phyloP scores from a whole-genome alignment of 441 rosid species.

The Jatropha podagrica region DNA sequence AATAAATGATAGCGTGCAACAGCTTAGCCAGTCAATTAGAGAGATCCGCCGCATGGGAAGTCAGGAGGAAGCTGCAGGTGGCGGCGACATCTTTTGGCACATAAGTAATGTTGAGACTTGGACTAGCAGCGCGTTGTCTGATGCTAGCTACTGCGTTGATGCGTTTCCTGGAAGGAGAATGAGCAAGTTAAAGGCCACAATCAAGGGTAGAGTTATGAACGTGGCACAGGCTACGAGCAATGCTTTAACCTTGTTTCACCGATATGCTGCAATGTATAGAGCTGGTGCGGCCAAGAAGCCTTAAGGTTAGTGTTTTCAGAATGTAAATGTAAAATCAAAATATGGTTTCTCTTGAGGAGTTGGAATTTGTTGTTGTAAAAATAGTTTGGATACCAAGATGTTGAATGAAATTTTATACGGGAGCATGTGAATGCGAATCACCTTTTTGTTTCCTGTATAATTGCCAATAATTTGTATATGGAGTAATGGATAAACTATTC shows the following conservation, averaged over 20 bases:
- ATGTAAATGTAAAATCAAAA: background rate
- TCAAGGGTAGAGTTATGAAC: slow-evolving; percentile 69
- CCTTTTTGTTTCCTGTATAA: no score
- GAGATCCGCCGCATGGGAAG: slow-evolving; percentile 42
- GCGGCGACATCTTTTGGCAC: slow-evolving; percentile 42
- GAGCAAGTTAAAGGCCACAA: slow-evolving; percentile 67
- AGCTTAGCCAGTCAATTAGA: slow-evolving; percentile 52
- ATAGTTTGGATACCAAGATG: background rate
- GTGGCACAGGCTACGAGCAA: slow-evolving; percentile 77
- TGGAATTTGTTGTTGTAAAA: background rate
- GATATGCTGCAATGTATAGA: slow-evolving; percentile 44
- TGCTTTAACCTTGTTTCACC: slow-evolving; percentile 68
- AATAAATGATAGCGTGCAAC: slow-evolving; percentile 50
- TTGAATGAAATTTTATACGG: background rate
- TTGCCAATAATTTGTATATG: no score
- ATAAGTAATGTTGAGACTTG: slow-evolving; percentile 65
- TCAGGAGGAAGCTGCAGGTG: background rate
- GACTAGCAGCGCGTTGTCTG: slow-evolving; percentile 73
- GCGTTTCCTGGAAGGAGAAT: slow-evolving; percentile 51
- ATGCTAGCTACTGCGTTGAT: slow-evolving; percentile 54
- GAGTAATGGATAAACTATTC: no score
- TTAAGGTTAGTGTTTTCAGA: background rate
- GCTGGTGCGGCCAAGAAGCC: slow-evolving; percentile 33
- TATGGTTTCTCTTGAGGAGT: background rate
- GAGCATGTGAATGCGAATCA: no score